A percentile compares a stretch with the other conserved stretches of the same genome.
Evolutionary conservation across 768 basidiomycete species (phyloP).

Genomic region (Dacryopinax spathularia): DNA sequence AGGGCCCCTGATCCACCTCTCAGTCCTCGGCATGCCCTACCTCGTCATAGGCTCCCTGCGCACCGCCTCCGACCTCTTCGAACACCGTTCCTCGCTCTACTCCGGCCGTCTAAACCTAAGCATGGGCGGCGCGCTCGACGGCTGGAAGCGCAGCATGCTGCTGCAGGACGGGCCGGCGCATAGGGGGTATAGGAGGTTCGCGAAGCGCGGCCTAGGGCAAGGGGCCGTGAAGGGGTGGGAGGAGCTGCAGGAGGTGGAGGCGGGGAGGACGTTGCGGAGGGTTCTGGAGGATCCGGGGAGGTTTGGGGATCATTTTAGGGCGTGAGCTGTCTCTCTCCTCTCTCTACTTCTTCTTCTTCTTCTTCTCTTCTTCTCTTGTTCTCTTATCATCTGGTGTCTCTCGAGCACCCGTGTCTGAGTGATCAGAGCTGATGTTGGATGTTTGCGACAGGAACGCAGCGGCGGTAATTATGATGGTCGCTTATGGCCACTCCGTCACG

Average conservation of each 20-base stretch:
- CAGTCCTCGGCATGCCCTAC: not conserved
- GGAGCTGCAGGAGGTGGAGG: not conserved
- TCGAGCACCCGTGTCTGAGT: not conserved
- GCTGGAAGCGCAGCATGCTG: not conserved
- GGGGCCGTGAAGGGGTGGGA: not conserved
- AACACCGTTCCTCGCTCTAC: constrained; percentile 8
- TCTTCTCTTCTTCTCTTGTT: too few relatives aligned
- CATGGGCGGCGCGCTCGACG: not conserved
- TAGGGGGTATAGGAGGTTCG: not conserved
- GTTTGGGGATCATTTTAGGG: not conserved
- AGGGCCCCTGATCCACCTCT: not conserved
- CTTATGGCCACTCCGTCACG: constrained; percentile 29
- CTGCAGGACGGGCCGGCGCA: not conserved
- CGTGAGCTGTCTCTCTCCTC: too few relatives aligned
- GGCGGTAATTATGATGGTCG: constrained; percentile 20
- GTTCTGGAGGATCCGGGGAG: not conserved
- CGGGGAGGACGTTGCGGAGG: not conserved
- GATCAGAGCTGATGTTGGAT: not conserved
- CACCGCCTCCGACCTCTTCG: constrained; percentile 3
- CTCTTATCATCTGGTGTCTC: too few relatives aligned
- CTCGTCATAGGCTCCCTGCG: constrained; percentile 5
- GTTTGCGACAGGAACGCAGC: not conserved
- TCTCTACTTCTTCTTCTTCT: too few relatives aligned
- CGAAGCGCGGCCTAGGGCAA: not conserved
- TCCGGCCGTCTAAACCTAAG: constrained; percentile 2